A percentile compares a stretch with the other conserved stretches of the same genome.
phyloP scores from a whole-genome alignment of 306 rosid species.

The Abrus pulchellus region DNA sequence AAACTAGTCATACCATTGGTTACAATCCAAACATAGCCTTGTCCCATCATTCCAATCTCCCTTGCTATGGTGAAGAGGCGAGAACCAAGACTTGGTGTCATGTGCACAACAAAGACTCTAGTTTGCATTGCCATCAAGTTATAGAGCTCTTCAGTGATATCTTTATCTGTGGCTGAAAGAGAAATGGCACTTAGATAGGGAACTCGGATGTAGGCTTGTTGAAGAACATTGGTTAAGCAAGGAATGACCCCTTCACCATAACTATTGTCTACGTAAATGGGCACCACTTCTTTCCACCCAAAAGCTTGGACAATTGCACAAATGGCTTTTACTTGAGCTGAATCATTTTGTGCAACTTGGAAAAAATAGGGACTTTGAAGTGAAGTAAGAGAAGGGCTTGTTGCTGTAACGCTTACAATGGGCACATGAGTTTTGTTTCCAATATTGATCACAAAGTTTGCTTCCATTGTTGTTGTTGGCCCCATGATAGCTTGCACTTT shows the following conservation, averaged over 20 bases:
- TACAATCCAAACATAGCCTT: slow-evolving; percentile 69
- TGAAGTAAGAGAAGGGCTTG: slow-evolving; percentile 60
- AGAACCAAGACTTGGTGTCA: slow-evolving; percentile 48
- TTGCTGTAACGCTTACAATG: slow-evolving; percentile 64
- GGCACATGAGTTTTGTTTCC: slow-evolving; percentile 65
- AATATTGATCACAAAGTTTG: slow-evolving; percentile 60
- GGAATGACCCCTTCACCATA: slow-evolving; percentile 63
- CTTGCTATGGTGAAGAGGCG: slow-evolving; percentile 54
- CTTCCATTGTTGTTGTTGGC: slow-evolving; percentile 58
- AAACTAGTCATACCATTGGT: slow-evolving; percentile 48
- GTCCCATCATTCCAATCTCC: slow-evolving; percentile 62
- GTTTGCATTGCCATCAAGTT: slow-evolving; percentile 59
- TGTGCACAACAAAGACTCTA: slow-evolving; percentile 70
- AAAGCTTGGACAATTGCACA: slow-evolving; percentile 52
- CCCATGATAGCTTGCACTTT: slow-evolving; percentile 67
- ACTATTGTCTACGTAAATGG: slow-evolving; percentile 56
- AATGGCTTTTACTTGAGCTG: slow-evolving; percentile 58
- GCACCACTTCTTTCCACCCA: slow-evolving; percentile 63
- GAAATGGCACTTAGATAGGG: slow-evolving; percentile 57
- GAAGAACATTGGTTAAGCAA: slow-evolving; percentile 54
- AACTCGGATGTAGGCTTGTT: slow-evolving; percentile 42
- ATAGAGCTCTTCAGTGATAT: slow-evolving; percentile 52
- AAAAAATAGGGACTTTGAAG: slow-evolving; percentile 60
- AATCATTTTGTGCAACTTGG: slow-evolving; percentile 54
- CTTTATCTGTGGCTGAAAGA: slow-evolving; percentile 48